phyloP scores from a whole-genome alignment of 2,329 filamentous ascomycete genomes.

The Cyclaneusma minus region DNA sequence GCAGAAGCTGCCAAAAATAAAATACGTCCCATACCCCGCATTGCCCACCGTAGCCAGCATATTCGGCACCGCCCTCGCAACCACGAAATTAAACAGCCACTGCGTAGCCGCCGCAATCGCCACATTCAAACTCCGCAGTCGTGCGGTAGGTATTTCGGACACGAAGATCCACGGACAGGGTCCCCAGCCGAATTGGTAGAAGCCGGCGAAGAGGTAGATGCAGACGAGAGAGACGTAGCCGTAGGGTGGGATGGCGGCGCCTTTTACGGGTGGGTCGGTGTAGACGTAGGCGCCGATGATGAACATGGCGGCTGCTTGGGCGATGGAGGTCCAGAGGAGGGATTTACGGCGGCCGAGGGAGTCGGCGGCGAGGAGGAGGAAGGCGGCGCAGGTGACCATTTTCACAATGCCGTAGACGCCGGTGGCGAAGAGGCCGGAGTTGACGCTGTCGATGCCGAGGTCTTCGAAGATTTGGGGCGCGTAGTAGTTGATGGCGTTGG shows the following conservation, averaged over 20 bases:
- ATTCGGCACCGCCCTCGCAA: slow-evolving; percentile 49
- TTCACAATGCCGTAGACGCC: slow-evolving; percentile 63
- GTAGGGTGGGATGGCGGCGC: slow-evolving; percentile 40
- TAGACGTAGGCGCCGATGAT: slow-evolving; percentile 59
- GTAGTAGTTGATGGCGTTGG: slow-evolving; percentile 39
- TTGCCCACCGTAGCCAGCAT: slow-evolving; percentile 43
- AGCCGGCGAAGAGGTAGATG: slow-evolving; percentile 56
- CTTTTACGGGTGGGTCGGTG: slow-evolving; percentile 38
- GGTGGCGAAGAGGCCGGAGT: slow-evolving; percentile 52
- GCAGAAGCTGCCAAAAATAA: slow-evolving; percentile 54
- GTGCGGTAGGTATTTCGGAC: slow-evolving; percentile 52
- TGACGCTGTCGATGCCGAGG: slow-evolving; percentile 41
- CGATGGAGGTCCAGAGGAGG: slow-evolving; percentile 48
- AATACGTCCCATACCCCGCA: slow-evolving; percentile 41
- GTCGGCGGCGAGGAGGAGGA: slow-evolving; percentile 53
- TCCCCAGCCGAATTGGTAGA: slow-evolving; percentile 59
- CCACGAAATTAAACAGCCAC: slow-evolving; percentile 59
- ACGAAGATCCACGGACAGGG: slow-evolving; percentile 59
- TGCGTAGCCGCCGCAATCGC: slow-evolving; percentile 53
- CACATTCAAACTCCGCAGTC: slow-evolving; percentile 51
- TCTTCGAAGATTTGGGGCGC: slow-evolving; percentile 53
- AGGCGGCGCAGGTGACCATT: slow-evolving; percentile 44
- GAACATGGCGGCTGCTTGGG: slow-evolving; percentile 47
- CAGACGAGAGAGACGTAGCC: slow-evolving; percentile 57
- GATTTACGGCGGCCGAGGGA: slow-evolving; percentile 47